Evolutionary conservation across 164 flowering plant species (phyloP).

Genomic region (Sedum album): DNA sequence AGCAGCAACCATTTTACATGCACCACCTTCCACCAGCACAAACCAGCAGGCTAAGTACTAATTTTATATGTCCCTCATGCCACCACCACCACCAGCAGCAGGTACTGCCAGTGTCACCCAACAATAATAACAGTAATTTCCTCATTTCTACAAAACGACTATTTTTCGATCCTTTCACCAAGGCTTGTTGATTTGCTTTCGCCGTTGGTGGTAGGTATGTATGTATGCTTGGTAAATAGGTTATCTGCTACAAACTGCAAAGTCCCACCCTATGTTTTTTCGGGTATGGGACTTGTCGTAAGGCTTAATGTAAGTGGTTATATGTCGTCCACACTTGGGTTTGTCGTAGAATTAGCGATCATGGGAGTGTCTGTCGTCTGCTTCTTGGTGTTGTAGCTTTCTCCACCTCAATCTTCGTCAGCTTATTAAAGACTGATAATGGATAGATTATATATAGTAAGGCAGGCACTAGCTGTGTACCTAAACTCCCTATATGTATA

Average conservation of each 20-base stretch:
- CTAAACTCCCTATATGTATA: neutral
- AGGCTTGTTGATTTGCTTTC: neutral
- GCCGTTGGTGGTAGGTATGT: neutral
- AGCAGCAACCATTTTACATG: conserved; percentile 24
- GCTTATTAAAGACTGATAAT: neutral
- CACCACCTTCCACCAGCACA: conserved; percentile 40
- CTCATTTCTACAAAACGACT: neutral
- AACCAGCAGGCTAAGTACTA: conserved; percentile 35
- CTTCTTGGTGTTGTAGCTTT: neutral
- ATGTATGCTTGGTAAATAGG: neutral
- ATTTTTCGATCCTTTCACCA: neutral
- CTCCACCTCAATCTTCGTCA: conserved; percentile 4
- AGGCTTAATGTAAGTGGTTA: neutral
- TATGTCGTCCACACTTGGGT: neutral
- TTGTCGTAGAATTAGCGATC: neutral
- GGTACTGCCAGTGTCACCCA: neutral
- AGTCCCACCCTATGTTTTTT: neutral
- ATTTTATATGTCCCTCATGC: conserved; percentile 50
- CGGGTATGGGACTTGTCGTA: neutral
- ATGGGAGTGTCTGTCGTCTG: neutral
- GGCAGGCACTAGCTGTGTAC: neutral
- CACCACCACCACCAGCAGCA: conserved; percentile 18
- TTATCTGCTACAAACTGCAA: neutral
- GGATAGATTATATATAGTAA: neutral
- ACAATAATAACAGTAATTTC: neutral